These are phyloP conservation scores for Macrophomina tecta DNA, from an alignment of 2,329 filamentous ascomycete genomes.

Conservation along the genomic window DNA sequence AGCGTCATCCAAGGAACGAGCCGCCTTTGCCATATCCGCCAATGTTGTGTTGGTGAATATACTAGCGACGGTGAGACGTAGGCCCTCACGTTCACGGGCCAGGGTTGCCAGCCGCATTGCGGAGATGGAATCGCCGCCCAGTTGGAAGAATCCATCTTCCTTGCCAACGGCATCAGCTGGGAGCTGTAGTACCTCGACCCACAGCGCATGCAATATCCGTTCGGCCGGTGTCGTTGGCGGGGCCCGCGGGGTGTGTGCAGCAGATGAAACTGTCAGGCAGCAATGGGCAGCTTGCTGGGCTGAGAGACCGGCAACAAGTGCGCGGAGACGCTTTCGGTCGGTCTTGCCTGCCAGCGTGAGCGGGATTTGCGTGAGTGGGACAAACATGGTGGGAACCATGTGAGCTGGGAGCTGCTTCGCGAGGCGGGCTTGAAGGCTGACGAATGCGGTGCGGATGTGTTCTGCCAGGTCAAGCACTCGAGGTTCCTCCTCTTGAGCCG, in stretches of 20 bases:
- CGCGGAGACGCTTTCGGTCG: constrained; percentile 33
- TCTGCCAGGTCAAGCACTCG: too few species aligned
- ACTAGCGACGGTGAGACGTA: constrained; percentile 30
- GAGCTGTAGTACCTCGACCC: constrained; percentile 32
- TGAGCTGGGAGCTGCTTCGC: constrained; percentile 36
- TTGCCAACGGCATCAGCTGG: constrained; percentile 26
- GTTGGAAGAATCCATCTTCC: constrained; percentile 7
- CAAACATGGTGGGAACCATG: constrained; percentile 49
- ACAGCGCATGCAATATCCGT: constrained; percentile 29
- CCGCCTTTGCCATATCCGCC: constrained; percentile 28
- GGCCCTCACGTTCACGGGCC: neutral
- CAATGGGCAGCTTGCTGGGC: neutral
- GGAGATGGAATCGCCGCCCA: constrained; percentile 8
- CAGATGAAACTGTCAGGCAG: too few species aligned
- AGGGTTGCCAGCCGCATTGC: neutral
- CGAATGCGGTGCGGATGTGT: too few species aligned
- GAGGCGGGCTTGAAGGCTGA: neutral
- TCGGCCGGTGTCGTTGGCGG: constrained; percentile 20
- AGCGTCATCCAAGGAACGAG: constrained; percentile 28
- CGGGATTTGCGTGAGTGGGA: constrained; percentile 44
- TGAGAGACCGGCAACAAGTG: neutral
- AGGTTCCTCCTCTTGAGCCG: too few species aligned
- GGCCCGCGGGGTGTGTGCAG: too few species aligned
- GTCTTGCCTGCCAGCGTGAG: constrained; percentile 45
- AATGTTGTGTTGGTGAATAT: constrained; percentile 33